Evolutionary conservation across 2,329 filamentous ascomycete species (phyloP).

Genomic region (Ceratocystis eucalypticola): DNA sequence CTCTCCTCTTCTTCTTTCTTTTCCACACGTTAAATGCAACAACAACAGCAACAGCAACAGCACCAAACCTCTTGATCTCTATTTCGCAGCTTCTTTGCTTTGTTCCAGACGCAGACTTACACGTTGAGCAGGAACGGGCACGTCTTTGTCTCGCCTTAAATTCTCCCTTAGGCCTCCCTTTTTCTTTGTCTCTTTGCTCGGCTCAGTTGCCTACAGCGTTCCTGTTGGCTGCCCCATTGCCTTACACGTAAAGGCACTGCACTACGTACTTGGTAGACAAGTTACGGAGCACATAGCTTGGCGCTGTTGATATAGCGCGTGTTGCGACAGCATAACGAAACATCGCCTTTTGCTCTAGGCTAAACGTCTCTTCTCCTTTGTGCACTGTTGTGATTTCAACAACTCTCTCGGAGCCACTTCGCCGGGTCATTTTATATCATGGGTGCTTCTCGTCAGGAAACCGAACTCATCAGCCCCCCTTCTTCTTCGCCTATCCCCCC

Average conservation of each 20-base stretch:
- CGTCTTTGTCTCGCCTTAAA: not conserved
- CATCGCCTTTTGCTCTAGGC: too few species aligned
- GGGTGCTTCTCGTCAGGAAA: slow-evolving; percentile 4
- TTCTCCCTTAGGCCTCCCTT: not conserved
- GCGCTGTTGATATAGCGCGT: not conserved
- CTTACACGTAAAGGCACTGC: not conserved
- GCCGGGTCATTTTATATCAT: not conserved
- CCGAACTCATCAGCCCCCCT: slow-evolving; percentile 4
- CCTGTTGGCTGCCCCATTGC: not conserved
- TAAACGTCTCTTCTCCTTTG: not conserved
- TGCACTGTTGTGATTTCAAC: not conserved
- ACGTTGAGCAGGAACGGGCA: not conserved
- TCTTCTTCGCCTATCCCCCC: slow-evolving; percentile 6
- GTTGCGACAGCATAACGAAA: not conserved
- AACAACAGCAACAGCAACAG: too few species aligned
- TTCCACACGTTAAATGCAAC: not conserved
- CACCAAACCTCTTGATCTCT: not conserved
- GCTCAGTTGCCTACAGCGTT: not conserved
- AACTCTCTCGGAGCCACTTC: not conserved
- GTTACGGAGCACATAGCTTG: not conserved
- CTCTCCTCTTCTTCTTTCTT: not conserved
- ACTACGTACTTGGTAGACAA: not conserved
- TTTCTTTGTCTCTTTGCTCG: not conserved
- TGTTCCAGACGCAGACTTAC: not conserved
- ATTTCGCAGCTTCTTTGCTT: not conserved